Conservation (phyloP, 768 basidiomycete genomes). For the Punctularia strigosozonata region DNA sequence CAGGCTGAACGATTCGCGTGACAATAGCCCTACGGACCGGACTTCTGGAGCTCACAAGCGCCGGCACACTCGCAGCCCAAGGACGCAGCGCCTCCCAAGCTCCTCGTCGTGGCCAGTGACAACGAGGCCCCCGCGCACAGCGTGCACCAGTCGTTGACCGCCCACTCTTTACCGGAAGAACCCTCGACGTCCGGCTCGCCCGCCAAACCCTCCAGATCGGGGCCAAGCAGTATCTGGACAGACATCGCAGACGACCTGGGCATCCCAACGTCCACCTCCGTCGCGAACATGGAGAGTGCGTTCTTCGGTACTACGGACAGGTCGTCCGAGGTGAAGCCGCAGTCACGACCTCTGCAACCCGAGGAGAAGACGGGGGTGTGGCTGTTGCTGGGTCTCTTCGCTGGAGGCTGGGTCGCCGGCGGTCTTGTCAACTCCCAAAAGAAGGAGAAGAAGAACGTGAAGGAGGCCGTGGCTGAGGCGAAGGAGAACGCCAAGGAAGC, state of each 20-base stretch:
- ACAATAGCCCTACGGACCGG: constrained; percentile 43
- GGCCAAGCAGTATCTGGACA: constrained; percentile 15
- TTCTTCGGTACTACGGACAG: constrained; percentile 8
- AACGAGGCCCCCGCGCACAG: constrained; percentile 35
- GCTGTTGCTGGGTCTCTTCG: constrained; percentile 34
- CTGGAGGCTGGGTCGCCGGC: constrained; percentile 35
- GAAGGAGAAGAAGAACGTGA: neutral
- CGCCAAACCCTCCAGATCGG: constrained; percentile 2
- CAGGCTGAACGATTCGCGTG: constrained; percentile 1
- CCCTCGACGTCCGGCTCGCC: constrained; percentile 10
- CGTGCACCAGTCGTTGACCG: constrained; percentile 7
- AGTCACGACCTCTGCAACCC: constrained; percentile 23
- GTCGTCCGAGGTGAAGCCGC: constrained; percentile 10
- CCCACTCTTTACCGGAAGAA: constrained; percentile 23
- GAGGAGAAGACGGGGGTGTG: constrained; percentile 39
- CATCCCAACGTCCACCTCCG: constrained; percentile 21
- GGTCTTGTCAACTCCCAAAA: constrained; percentile 8
- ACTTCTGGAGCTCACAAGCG: constrained; percentile 43
- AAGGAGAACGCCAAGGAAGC: too few relatives aligned
- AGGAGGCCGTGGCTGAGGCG: too few relatives aligned
- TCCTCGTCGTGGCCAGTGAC: constrained; percentile 37
- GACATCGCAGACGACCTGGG: constrained; percentile 27
- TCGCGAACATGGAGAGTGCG: constrained; percentile 4
- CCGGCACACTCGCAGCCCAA: constrained; percentile 12
- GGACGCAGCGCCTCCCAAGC: constrained; percentile 26